A percentile compares a stretch with the other conserved stretches of the same genome.
These are phyloP conservation scores for Cadophora sp. DNA, from an alignment of 2,329 filamentous ascomycete species.

Conservation along the genomic window DNA sequence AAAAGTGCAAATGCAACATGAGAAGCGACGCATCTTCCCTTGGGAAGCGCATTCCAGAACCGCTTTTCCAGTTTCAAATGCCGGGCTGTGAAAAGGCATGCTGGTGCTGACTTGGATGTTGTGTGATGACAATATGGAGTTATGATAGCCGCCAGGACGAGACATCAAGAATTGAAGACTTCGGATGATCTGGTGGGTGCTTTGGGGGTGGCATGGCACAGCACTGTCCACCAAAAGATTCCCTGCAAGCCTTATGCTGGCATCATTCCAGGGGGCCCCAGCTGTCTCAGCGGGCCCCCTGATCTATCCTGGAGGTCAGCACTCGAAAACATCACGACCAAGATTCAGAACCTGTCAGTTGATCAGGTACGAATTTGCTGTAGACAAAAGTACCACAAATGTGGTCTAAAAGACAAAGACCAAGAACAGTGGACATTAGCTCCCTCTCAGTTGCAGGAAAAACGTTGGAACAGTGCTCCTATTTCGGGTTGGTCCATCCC, in stretches of 20 bases:
- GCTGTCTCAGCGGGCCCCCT: background rate
- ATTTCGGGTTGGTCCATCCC: background rate
- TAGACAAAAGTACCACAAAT: constrained; percentile 2
- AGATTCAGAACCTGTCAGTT: background rate
- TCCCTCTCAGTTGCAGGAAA: background rate
- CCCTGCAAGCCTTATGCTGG: constrained; percentile 7
- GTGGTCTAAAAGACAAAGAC: background rate
- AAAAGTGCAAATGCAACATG: constrained; percentile 16
- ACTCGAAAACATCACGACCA: background rate
- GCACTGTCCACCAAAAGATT: constrained; percentile 7
- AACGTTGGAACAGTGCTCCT: background rate
- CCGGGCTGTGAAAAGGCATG: background rate
- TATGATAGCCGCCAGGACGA: constrained; percentile 8
- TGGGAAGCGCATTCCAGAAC: background rate
- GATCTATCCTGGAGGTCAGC: background rate
- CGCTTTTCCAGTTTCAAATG: background rate
- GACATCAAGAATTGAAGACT: constrained; percentile 13
- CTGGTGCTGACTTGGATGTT: background rate
- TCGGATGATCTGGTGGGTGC: constrained; percentile 12
- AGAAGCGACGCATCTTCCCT: background rate
- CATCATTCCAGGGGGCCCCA: background rate
- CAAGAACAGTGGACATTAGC: background rate
- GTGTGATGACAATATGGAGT: background rate
- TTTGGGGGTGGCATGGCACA: constrained; percentile 13
- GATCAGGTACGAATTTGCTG: background rate